A percentile compares a stretch with the other conserved stretches of the same genome.
These are phyloP conservation scores for Paulownia fortunei DNA, from an alignment of 257 asterid genomes.

Conservation along the genomic window DNA sequence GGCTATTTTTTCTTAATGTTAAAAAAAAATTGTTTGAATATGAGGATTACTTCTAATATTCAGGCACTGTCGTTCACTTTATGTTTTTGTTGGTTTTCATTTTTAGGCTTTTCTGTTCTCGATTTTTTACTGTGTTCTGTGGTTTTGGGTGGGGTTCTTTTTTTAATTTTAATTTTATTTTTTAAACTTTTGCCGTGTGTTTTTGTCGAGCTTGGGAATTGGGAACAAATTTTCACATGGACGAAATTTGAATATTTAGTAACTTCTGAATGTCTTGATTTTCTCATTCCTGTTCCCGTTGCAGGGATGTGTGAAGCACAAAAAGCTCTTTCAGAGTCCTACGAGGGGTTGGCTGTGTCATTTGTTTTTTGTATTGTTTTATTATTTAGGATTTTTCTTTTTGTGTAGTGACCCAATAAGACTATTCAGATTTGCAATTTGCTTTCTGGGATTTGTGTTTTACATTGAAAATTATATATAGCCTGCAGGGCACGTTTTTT, in stretches of 20 bases:
- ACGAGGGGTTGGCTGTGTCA: not conserved
- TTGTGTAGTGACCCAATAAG: not conserved
- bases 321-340: not conserved
- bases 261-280: not conserved
- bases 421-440: not conserved
- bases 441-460: not conserved
- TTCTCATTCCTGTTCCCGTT: not conserved
- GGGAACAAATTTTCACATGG: conserved; percentile 3
- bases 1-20: not conserved
- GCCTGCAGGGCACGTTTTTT: not conserved
- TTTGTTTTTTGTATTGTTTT: no score
- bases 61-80: not conserved
- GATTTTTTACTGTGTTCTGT: not conserved
- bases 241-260: not conserved
- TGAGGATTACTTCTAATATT: not conserved
- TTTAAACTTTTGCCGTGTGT: not conserved
- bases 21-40: not conserved
- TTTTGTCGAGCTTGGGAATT: not conserved
- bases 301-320: not conserved
- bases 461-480: not conserved
- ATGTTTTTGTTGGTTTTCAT: not conserved
- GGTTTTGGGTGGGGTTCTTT: not conserved
- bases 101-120: not conserved
- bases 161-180: not conserved
- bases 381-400: not conserved